phyloP scores from a whole-genome alignment of 2,329 filamentous ascomycete genomes.

The Botrytis deweyae region DNA sequence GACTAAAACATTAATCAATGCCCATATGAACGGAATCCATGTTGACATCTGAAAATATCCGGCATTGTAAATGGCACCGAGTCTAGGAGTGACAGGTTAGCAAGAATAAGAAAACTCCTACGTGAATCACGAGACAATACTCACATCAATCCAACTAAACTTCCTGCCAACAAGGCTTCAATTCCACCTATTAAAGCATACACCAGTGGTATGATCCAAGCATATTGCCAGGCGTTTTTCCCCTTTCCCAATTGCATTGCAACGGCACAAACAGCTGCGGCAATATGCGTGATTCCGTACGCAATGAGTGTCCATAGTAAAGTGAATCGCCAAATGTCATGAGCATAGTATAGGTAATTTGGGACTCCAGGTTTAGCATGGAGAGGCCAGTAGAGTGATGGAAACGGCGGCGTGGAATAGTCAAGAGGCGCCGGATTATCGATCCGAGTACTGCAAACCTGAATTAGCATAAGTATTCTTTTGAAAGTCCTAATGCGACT shows the following conservation, averaged over 20 bases:
- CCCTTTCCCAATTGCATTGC: conserved; percentile 51
- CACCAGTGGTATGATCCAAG: conserved; percentile 59
- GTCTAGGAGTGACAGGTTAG: conserved; percentile 36
- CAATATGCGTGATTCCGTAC: conserved; percentile 58
- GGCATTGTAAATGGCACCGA: conserved; percentile 64
- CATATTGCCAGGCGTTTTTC: conserved; percentile 39
- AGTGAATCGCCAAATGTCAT: conserved; percentile 69
- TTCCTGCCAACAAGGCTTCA: conserved; percentile 65
- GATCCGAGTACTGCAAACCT: conserved; percentile 31
- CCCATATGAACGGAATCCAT: conserved; percentile 72
- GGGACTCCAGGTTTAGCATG: conserved; percentile 45
- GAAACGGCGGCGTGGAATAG: conserved; percentile 62
- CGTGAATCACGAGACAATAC: conserved; percentile 34
- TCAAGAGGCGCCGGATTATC: conserved; percentile 42
- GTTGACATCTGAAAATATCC: conserved; percentile 73
- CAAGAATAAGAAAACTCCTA: not conserved
- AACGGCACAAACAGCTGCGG: conserved; percentile 59
- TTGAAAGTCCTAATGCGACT: not conserved
- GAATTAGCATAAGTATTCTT: conserved; percentile 10
- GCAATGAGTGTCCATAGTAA: conserved; percentile 67
- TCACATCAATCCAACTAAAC: conserved; percentile 65
- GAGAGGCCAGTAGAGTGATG: conserved; percentile 65
- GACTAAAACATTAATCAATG: conserved; percentile 63
- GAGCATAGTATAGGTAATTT: conserved; percentile 56
- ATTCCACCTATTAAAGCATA: conserved; percentile 61